Base-by-base conservation (phyloP, 1,284 basidiomycete species). In the Naganishia sp. region DNA sequence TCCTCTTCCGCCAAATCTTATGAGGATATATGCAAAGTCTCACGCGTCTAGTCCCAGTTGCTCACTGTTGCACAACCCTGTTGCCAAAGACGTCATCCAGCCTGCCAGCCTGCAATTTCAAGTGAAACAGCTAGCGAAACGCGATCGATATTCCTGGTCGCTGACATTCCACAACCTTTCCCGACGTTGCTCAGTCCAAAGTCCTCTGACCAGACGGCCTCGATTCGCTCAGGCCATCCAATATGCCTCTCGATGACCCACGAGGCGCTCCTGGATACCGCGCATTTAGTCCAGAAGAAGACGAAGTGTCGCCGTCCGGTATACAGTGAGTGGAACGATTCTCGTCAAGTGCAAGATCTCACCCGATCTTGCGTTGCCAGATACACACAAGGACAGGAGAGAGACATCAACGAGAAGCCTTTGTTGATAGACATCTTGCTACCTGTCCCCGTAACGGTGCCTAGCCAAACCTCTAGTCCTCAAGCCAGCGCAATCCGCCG, bases 361-460 rank as follows among this genome's bases (percentile, higher is more conserved):
- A 46, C 6, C 18, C 23, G 15, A 46, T 16, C 23, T 46, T 5
- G 23, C 23, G 18, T 46, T 5, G 23, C 45, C 23, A n/a, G 45
- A 46, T 23, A 46, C 3, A 50, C 49, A 50, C 28, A 10, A 50
- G 23, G 3, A 28, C 21, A 50, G 23, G 23, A 50, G 23, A 1
- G 18, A 21, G 21, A 33, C 21, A 50, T 50, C 33, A 48, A 52
- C 23, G 49, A 66, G n/a, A 70, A 68, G 68, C 68, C 69, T 15
- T 74, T 75, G 6, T 42, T 76, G 36, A 64, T 74, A 9, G 75
- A 78, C 66, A 75, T 77, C 67, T 63, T 78, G 43, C 59, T 78
- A 18, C 77, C 77, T 15, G 48, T 69, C 18, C 70, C 71, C 9
- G 68, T 60, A 15, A 60, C 52, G 23, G 6, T 28, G 13, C 21